Base-by-base conservation (phyloP, 768 basidiomycete genomes). In the Russula ochroleuca region DNA sequence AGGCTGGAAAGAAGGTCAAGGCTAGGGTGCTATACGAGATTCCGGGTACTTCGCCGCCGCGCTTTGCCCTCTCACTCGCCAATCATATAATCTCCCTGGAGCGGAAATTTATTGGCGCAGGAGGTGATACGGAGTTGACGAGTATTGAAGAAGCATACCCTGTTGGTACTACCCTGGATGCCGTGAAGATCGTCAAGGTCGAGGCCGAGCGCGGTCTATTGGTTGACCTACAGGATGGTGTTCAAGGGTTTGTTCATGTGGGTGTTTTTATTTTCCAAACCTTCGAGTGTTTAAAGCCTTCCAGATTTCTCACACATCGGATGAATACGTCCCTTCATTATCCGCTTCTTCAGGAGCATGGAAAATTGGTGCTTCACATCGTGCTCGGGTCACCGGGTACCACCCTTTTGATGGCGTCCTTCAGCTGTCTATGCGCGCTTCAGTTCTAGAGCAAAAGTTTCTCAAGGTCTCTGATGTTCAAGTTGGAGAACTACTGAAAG, bases 251-350 rank as follows among this genome's bases (percentile, higher is more conserved):
- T 72, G 83, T 91, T 43, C 95, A 98, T 75, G 95, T 97, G 65
- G 71, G 90, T 76, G 17, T 48, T n/a, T 33, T 48, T 14, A 14
- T 49, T 35, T 49, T 5, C 31, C 28, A 14, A 57, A 17, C 25
- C 23, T 57, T 65, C 21, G 57, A 61, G 62, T 52, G 45, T 62
- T 52, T 38, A 60, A 64, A 28, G 61, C 62, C 63, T 13, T 61
- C 21, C 55, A 98, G 94, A 97, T 99, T 69, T 97, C 96, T 13
- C 93, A 97, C 73, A 79, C 89, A 51, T 90, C 93, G 10, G 94
- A 98, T 71, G 91, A 94, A 51, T 93, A 93, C 71, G 78, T 94
- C n/a, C 82, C 88, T 17, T 80, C 86, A n/a, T 77, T 97, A 25
- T 83, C 89, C 6, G 63, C 75, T 7, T 74, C 80, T n/a, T 84